Conservation (phyloP, 2,329 filamentous ascomycete species). For the Cercospora sp. region DNA sequence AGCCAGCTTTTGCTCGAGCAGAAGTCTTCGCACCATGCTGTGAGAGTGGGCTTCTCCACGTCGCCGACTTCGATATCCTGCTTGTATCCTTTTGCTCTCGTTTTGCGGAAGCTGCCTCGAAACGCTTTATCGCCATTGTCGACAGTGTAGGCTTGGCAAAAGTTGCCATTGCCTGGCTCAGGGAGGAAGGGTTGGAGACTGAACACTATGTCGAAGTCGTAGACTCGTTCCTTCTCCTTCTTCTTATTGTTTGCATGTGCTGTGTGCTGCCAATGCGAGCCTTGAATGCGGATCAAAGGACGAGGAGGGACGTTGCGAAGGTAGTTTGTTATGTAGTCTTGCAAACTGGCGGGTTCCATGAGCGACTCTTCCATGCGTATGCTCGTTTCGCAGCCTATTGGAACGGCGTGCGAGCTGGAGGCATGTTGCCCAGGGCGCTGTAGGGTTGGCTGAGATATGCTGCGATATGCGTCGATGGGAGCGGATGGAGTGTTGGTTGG, state of each 20-base stretch:
- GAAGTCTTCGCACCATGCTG: slow-evolving; percentile 69
- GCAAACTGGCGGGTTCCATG: slow-evolving; percentile 27
- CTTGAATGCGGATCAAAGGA: slow-evolving; percentile 31
- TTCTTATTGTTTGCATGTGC: slow-evolving; percentile 33
- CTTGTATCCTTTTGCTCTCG: slow-evolving; percentile 50
- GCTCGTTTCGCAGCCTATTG: slow-evolving; percentile 27
- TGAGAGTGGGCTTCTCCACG: slow-evolving; percentile 44
- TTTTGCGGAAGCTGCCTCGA: slow-evolving; percentile 64
- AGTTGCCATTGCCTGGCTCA: slow-evolving; percentile 14
- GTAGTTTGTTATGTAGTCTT: slow-evolving; percentile 32
- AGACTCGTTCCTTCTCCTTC: slow-evolving; percentile 32
- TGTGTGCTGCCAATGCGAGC: slow-evolving; percentile 32
- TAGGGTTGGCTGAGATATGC: slow-evolving; percentile 21
- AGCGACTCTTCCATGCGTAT: slow-evolving; percentile 36
- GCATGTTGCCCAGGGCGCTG: slow-evolving; percentile 11
- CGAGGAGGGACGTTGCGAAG: slow-evolving; percentile 29
- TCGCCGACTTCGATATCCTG: slow-evolving; percentile 51
- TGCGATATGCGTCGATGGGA: slow-evolving; percentile 23
- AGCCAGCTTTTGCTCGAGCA: slow-evolving; percentile 60
- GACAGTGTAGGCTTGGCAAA: slow-evolving; percentile 47
- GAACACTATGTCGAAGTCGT: slow-evolving; percentile 34
- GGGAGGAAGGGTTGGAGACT: slow-evolving; percentile 28
- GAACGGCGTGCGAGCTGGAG: slow-evolving; percentile 18
- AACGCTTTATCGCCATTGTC: slow-evolving; percentile 61
- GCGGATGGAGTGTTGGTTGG: background rate